Evolutionary conservation across 78 protist species (phyloP), one percentile per base, ranked within the genome.

Genomic region (Capsaspora owczarzaki): DNA sequence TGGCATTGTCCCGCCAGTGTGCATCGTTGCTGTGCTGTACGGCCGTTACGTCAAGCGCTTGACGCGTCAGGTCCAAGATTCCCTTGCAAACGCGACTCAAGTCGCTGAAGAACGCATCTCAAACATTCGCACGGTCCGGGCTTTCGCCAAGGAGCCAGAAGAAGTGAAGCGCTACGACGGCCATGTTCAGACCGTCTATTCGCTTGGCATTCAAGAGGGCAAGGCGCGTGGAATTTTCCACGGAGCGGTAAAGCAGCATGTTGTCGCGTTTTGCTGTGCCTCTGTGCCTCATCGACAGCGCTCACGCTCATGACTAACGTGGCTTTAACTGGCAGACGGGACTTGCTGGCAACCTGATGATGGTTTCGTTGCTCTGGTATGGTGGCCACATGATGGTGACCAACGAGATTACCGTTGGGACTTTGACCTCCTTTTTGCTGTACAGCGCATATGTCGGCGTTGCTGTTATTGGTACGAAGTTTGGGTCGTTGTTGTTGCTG

Each of bases 301-400:
- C n/a, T n/a, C n/a, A n/a, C n/a, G n/a, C n/a, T n/a, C n/a, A n/a
- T n/a, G n/a, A n/a, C n/a, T n/a, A n/a, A n/a, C n/a, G n/a, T n/a
- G n/a, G n/a, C n/a, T n/a, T n/a, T n/a, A n/a, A n/a, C n/a, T n/a
- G n/a, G 51, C 51, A 46, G 51, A 46, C 51, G 51, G 51, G 51
- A 5, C 51, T 46, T 12, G 51, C 51, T 5, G 51, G 51, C 66
- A 60, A 60, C 22, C n/a, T 60, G 8, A 60, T 27, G 35, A 40
- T 87, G 22, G 72, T 69, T 35, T 38, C 41, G 43, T 85, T 88
- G 33, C 85, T 92, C 35, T 91, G 85, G 82, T 81, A 81, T 77
- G 94, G 94, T 20, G 91, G 93, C 16, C 37, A 41, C 38, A 86
- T 91, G 4, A 89, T 93, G 1, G 20, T 89, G 10, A 27, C 16